Evolutionary conservation across 139 green algal genomes (phyloP).

Genomic region (Chlamydomonas asymmetrica): DNA sequence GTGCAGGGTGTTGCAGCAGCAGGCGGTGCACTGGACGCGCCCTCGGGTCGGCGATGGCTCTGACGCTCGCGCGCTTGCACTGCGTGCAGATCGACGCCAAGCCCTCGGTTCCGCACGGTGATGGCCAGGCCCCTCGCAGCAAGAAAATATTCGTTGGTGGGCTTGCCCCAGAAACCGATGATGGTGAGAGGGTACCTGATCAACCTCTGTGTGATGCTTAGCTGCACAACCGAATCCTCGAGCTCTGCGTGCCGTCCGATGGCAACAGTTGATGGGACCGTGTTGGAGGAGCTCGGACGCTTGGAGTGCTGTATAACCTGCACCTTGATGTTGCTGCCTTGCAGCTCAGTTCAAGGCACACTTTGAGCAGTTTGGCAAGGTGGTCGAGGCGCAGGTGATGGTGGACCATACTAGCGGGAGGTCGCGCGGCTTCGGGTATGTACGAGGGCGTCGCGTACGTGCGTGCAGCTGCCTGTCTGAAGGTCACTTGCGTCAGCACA

Average conservation of each 20-base stretch:
- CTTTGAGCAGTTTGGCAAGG: slow-evolving; percentile 88
- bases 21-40: no score
- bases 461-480: no score
- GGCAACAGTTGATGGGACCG: no score
- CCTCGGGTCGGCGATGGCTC: no score
- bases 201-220: no score
- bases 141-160: slow-evolving; percentile 91
- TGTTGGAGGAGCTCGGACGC: no score
- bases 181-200: no score
- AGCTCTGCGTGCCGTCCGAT: no score
- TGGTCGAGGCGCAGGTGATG: slow-evolving; percentile 83
- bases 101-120: slow-evolving; percentile 67
- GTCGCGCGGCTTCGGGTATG: slow-evolving; percentile 80
- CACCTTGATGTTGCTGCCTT: neutral
- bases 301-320: no score
- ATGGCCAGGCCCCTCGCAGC: slow-evolving; percentile 58
- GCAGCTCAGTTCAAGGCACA: slow-evolving; percentile 60
- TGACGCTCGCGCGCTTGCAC: neutral
- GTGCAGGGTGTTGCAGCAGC: neutral
- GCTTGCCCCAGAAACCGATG: slow-evolving; percentile 76
- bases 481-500: no score
- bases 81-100: slow-evolving; percentile 80
- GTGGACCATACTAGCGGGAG: slow-evolving; percentile 74
- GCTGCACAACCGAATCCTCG: no score
- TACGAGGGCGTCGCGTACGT: neutral